Conservation (phyloP, 192 early-diverging fungal species). For the Diversispora epigaea region DNA sequence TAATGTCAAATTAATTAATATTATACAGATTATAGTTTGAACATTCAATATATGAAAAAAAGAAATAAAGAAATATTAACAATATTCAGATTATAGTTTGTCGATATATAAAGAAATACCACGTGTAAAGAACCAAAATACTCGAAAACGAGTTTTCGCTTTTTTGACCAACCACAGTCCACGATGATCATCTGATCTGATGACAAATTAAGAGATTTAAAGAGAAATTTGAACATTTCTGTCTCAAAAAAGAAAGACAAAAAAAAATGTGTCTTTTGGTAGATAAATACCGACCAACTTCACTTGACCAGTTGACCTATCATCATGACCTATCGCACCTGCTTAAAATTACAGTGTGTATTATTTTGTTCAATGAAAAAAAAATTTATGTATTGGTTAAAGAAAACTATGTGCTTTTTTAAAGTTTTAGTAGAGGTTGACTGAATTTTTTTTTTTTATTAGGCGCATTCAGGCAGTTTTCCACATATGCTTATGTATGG, state of each 20-base stretch:
- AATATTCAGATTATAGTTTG: too few relatives aligned
- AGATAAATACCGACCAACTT: constrained; percentile 88
- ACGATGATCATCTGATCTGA: too few relatives aligned
- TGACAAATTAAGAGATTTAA: too few relatives aligned
- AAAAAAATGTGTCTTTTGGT: constrained; percentile 76
- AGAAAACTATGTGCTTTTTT: constrained; percentile 1
- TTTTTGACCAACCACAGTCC: too few relatives aligned
- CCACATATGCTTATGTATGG: constrained; percentile 96
- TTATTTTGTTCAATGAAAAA: neutral
- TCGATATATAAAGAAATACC: too few relatives aligned
- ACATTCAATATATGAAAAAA: too few relatives aligned
- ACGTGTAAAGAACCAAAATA: too few relatives aligned
- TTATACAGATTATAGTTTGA: too few relatives aligned
- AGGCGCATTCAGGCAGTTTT: constrained; percentile 75
- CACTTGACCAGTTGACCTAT: constrained; percentile 82
- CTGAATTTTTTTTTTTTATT: neutral
- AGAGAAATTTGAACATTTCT: too few relatives aligned
- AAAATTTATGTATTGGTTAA: neutral
- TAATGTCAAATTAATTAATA: too few relatives aligned
- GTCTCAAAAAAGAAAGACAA: neutral
- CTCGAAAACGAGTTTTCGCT: too few relatives aligned
- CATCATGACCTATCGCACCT: constrained; percentile 73
- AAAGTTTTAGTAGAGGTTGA: neutral
- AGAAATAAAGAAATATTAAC: too few relatives aligned
- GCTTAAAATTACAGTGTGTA: constrained; percentile 71